A percentile compares a stretch with the other conserved stretches of the same genome.
phyloP scores from a whole-genome alignment of 2,329 filamentous ascomycete species.

The Pyrenochaeta sp. region DNA sequence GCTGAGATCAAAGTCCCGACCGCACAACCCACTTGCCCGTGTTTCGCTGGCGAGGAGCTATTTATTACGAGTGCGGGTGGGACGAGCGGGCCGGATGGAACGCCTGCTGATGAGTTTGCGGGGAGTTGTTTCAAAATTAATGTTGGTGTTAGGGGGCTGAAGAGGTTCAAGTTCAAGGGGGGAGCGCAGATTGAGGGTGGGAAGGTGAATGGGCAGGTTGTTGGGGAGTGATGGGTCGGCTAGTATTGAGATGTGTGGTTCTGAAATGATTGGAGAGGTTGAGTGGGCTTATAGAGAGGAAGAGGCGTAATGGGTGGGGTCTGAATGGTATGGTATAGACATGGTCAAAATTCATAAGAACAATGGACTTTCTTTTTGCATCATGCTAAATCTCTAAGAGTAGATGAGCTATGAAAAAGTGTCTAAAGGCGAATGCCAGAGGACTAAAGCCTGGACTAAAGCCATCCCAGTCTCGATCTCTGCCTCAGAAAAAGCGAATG shows the following conservation, averaged over 20 bases:
- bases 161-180: slow-evolving; percentile 48
- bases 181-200: slow-evolving; percentile 38
- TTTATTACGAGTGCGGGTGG: slow-evolving; percentile 77
- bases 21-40: slow-evolving; percentile 79
- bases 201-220: slow-evolving; percentile 39
- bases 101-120: slow-evolving; percentile 68
- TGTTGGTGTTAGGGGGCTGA: slow-evolving; percentile 72
- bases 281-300: background rate
- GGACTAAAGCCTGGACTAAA: no score
- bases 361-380: background rate
- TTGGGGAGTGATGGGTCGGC: slow-evolving; percentile 23
- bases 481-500: no score
- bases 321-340: background rate
- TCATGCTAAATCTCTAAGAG: background rate
- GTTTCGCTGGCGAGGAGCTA: slow-evolving; percentile 77
- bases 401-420: no score
- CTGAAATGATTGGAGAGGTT: background rate
- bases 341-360: background rate
- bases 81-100: slow-evolving; percentile 61
- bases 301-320: background rate
- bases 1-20: slow-evolving; percentile 81
- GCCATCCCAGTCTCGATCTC: no score
- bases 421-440: no score
- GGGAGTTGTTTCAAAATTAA: slow-evolving; percentile 80
- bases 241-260: background rate